Conservation (phyloP, 257 asterid genomes). For the Fraxinus anomala region DNA sequence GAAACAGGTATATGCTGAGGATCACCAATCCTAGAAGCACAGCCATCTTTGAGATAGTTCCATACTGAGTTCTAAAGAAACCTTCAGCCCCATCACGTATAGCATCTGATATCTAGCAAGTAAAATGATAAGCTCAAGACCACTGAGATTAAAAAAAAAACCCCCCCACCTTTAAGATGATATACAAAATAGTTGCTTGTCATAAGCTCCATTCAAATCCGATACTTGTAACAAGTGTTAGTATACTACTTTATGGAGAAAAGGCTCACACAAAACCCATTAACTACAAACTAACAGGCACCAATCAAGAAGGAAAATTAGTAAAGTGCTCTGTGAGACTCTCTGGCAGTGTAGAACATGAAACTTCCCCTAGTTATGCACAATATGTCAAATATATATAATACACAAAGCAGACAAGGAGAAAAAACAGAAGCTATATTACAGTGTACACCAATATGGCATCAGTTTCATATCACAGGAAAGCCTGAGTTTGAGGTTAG, state of each 20-base stretch:
- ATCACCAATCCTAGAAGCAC: constrained; percentile 66
- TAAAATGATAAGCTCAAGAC: constrained; percentile 39
- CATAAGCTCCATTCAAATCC: constrained; percentile 3
- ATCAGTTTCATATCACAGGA: not conserved
- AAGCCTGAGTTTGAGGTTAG: not conserved
- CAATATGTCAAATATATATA: constrained; percentile 1
- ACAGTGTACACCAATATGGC: not conserved
- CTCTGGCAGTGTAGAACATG: constrained; percentile 12
- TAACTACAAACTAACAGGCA: constrained; percentile 14
- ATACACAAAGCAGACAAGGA: not conserved
- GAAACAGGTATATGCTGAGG: constrained; percentile 78
- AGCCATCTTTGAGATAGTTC: constrained; percentile 97
- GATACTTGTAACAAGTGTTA: constrained; percentile 11
- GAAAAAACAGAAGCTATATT: not conserved
- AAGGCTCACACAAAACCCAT: constrained; percentile 11
- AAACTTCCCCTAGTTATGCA: constrained; percentile 2
- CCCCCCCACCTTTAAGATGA: not conserved
- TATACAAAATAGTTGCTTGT: not conserved
- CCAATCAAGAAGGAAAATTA: constrained; percentile 13
- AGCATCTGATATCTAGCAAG: constrained; percentile 92
- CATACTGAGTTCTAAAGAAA: constrained; percentile 93
- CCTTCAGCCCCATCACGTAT: constrained; percentile 99
- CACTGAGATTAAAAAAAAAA: not conserved
- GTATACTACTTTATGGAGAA: not conserved
- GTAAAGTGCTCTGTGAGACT: constrained; percentile 10